Conservation (phyloP, 2,329 filamentous ascomycete species). For the Diplodia sapinea region DNA sequence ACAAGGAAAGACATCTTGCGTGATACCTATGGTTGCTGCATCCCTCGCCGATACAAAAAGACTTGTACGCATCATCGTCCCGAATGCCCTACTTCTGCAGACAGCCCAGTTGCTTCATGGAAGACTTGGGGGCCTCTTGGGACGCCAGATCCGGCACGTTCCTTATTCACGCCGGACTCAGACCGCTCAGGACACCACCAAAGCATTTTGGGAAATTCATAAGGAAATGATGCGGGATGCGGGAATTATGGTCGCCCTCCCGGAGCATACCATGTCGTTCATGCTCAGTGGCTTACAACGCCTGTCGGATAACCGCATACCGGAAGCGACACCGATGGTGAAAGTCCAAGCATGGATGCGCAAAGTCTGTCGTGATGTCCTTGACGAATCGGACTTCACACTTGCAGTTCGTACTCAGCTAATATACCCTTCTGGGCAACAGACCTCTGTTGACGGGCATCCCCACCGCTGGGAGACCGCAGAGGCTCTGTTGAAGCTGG, state of each 20-base stretch:
- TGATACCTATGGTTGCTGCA: conserved; percentile 67
- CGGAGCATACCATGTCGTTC: conserved; percentile 70
- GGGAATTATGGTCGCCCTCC: conserved; percentile 65
- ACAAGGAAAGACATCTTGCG: conserved; percentile 69
- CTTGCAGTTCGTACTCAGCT: conserved; percentile 51
- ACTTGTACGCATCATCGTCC: conserved; percentile 62
- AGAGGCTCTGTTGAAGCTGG: conserved; percentile 45
- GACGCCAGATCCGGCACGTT: conserved; percentile 61
- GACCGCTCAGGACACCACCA: conserved; percentile 42
- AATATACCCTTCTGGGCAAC: conserved; percentile 52
- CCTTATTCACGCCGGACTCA: conserved; percentile 63
- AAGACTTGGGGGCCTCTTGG: conserved; percentile 61
- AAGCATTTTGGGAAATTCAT: conserved; percentile 49
- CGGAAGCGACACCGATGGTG: conserved; percentile 57
- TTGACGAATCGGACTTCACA: conserved; percentile 66
- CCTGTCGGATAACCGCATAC: conserved; percentile 55
- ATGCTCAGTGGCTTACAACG: conserved; percentile 66
- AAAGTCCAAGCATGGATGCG: conserved; percentile 59
- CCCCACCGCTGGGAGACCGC: conserved; percentile 49
- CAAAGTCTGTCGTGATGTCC: conserved; percentile 60
- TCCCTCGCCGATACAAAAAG: conserved; percentile 47
- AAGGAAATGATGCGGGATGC: conserved; percentile 48
- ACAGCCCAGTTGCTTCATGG: conserved; percentile 63
- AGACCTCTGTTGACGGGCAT: conserved; percentile 49
- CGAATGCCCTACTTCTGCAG: conserved; percentile 62